phyloP scores from a whole-genome alignment of 2,329 filamentous ascomycete genomes.

The Parasarocladium wereldwijsianum region DNA sequence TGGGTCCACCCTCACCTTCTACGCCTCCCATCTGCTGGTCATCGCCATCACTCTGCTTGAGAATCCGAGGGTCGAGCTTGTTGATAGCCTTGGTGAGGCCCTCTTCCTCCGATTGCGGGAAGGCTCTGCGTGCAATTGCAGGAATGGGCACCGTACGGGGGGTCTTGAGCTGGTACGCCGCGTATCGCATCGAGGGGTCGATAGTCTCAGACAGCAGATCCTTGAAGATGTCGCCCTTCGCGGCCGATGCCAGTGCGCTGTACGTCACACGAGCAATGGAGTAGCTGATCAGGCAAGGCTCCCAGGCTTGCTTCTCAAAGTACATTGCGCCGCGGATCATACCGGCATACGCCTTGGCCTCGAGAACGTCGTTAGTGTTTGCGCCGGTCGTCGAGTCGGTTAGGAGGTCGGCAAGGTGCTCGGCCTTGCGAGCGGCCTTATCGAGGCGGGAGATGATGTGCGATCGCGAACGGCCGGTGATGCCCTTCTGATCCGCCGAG shows the following conservation, averaged over 20 bases:
- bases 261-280: conserved; percentile 72
- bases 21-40: background rate
- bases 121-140: conserved; percentile 64
- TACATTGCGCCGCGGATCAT: conserved; percentile 62
- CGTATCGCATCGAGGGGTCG: conserved; percentile 87
- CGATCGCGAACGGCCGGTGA: conserved; percentile 64
- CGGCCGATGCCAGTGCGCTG: conserved; percentile 49
- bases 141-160: conserved; percentile 73
- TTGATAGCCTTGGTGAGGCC: conserved; percentile 53
- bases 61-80: conserved; percentile 50
- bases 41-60: conserved; percentile 38
- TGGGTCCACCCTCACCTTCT: conserved; percentile 39
- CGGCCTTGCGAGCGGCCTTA: conserved; percentile 61
- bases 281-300: conserved; percentile 60
- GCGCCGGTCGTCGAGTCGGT: conserved; percentile 51
- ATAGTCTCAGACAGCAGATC: conserved; percentile 76
- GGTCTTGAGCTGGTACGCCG: conserved; percentile 81
- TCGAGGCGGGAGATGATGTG: conserved; percentile 80
- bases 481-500: conserved; percentile 63
- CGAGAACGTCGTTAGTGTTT: conserved; percentile 56
- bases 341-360: conserved; percentile 71
- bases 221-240: conserved; percentile 60
- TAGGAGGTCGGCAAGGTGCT: conserved; percentile 51
- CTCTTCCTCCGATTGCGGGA: conserved; percentile 46
- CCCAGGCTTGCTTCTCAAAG: conserved; percentile 84